phyloP scores from a whole-genome alignment of 148 eudicot species.

The Chenopodium album region DNA sequence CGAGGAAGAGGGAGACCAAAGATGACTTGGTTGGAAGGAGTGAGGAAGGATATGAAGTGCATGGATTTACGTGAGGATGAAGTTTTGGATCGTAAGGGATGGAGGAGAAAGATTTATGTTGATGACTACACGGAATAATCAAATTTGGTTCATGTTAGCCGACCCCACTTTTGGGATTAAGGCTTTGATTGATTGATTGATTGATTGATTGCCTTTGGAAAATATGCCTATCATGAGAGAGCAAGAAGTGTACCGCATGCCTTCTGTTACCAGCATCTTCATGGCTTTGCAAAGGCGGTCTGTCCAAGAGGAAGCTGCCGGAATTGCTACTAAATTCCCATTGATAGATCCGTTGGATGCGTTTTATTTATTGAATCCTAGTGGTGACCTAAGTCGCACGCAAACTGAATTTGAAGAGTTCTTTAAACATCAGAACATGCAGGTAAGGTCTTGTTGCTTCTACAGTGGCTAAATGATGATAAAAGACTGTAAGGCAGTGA shows the following conservation, averaged over 20 bases:
- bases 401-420: conserved; percentile 79
- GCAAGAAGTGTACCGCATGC: conserved; percentile 93
- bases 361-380: conserved; percentile 81
- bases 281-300: conserved; percentile 54
- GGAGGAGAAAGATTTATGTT: too few relatives aligned
- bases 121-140: too few relatives aligned
- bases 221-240: conserved; percentile 73
- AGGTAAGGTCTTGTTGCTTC: conserved; percentile 43
- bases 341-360: conserved; percentile 88
- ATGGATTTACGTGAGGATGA: too few relatives aligned
- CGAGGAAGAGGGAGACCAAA: too few relatives aligned
- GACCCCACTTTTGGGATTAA: too few relatives aligned
- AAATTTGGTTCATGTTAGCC: too few relatives aligned
- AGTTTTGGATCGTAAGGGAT: too few relatives aligned
- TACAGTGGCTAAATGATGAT: not conserved
- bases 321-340: conserved; percentile 44
- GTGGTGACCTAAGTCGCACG: conserved; percentile 79
- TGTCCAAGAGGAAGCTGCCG: conserved; percentile 36
- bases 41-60: too few relatives aligned
- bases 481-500: not conserved
- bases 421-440: conserved; percentile 67
- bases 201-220: conserved; percentile 98
- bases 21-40: too few relatives aligned
- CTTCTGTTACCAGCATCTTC: conserved; percentile 69
- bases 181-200: too few relatives aligned